These are phyloP conservation scores for Lodderomyces jiufengensis DNA, from an alignment of 1,139 yeast species.

Conservation along the genomic window DNA sequence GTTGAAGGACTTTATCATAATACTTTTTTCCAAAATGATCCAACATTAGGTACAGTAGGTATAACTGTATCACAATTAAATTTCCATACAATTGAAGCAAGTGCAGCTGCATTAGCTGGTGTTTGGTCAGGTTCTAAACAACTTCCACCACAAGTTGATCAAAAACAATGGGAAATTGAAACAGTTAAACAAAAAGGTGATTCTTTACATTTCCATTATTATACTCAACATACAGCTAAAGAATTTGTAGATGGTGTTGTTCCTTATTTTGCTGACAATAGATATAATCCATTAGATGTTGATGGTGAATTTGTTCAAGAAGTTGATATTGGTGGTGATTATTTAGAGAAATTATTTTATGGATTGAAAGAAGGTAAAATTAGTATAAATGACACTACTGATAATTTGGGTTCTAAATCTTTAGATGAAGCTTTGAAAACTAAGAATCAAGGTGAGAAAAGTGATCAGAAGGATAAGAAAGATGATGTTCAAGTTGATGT, in stretches of 20 bases:
- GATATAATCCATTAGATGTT: slow-evolving; percentile 23
- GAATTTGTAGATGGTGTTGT: slow-evolving; percentile 22
- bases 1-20: slow-evolving; percentile 37
- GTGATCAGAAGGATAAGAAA: too few relatives aligned
- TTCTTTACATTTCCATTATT: slow-evolving; percentile 24
- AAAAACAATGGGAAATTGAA: slow-evolving; percentile 27
- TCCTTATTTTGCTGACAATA: slow-evolving; percentile 20
- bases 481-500: too few relatives aligned
- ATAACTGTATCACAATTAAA: slow-evolving; percentile 36
- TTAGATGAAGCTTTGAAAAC: too few relatives aligned
- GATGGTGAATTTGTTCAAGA: slow-evolving; percentile 24
- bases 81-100: slow-evolving; percentile 41
- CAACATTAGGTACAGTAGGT: slow-evolving; percentile 41
- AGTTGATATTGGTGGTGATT: slow-evolving; percentile 21
- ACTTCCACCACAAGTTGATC: slow-evolving; percentile 29
- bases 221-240: slow-evolving; percentile 19
- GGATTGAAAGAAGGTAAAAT: slow-evolving; percentile 14
- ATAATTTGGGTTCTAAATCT: too few relatives aligned
- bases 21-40: slow-evolving; percentile 39
- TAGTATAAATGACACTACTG: slow-evolving; percentile 11
- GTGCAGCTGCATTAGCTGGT: slow-evolving; percentile 46
- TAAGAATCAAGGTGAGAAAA: too few relatives aligned
- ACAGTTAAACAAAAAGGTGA: slow-evolving; percentile 21
- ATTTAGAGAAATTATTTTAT: slow-evolving; percentile 25
- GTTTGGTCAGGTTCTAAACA: slow-evolving; percentile 35